Evolutionary conservation across 2,329 filamentous ascomycete genomes (phyloP).

Genomic region (Salinomyces thailandicus): DNA sequence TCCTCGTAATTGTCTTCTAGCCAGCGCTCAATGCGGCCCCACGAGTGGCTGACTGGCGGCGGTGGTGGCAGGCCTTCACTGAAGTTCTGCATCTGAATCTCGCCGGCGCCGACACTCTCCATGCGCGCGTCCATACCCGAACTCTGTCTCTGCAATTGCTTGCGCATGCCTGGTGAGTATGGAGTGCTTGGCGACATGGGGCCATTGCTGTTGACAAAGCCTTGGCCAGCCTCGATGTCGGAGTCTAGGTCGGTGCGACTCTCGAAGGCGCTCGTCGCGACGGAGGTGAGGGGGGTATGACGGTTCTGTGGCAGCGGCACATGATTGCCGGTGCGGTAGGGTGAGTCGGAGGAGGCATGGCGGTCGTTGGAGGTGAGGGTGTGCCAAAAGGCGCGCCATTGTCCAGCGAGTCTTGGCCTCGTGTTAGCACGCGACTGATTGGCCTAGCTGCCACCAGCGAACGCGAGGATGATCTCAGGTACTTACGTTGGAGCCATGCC

Average conservation of each 20-base stretch:
- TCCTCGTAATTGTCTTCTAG: constrained; percentile 91
- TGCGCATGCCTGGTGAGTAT: constrained; percentile 84
- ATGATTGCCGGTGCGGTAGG: constrained; percentile 82
- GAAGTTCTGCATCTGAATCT: constrained; percentile 96
- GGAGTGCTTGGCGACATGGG: constrained; percentile 54
- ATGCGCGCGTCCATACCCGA: constrained; percentile 41
- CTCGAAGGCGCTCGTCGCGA: constrained; percentile 75
- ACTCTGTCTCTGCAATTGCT: constrained; percentile 51
- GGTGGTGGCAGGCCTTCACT: constrained; percentile 82
- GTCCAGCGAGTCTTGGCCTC: constrained; percentile 44
- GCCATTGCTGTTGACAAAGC: constrained; percentile 48
- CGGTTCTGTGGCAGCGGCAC: constrained; percentile 76
- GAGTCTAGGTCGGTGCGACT: constrained; percentile 75
- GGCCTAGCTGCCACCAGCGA: too few species aligned
- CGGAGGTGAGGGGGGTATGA: constrained; percentile 71
- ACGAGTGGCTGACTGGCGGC: constrained; percentile 79
- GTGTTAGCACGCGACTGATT: too few species aligned
- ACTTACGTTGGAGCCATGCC: constrained; percentile 1
- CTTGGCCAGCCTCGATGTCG: constrained; percentile 51
- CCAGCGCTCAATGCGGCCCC: constrained; percentile 90
- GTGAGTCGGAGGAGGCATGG: constrained; percentile 84
- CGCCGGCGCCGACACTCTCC: constrained; percentile 61
- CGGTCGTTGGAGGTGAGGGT: constrained; percentile 66
- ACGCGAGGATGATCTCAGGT: not conserved
- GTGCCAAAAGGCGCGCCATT: constrained; percentile 91